Conservation (phyloP, 2,329 filamentous ascomycete species). For the Fusarium agapanthi region DNA sequence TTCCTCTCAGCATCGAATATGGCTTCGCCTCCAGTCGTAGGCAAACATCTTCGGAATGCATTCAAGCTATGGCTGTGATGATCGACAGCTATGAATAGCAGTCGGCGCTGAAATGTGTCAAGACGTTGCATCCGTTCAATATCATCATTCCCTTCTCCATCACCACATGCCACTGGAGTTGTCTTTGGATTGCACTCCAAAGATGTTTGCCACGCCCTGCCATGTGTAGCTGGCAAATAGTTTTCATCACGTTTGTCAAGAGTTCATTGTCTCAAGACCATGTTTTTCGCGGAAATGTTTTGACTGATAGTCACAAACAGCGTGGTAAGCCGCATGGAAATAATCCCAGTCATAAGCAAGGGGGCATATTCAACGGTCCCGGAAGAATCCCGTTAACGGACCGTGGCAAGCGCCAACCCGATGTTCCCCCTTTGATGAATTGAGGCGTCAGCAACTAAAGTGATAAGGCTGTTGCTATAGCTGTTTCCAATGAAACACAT, state of each 20-base stretch:
- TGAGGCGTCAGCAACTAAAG: not conserved
- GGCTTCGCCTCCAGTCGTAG: not conserved
- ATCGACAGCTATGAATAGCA: constrained; percentile 32
- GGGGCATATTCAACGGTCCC: constrained; percentile 26
- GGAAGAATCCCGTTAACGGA: constrained; percentile 24
- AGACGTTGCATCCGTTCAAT: constrained; percentile 16
- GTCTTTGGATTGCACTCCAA: constrained; percentile 10
- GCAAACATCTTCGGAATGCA: not conserved
- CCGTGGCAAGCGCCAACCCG: constrained; percentile 23
- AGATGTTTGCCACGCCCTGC: constrained; percentile 13
- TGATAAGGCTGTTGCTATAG: not conserved
- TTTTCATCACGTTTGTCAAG: constrained; percentile 2
- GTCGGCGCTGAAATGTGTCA: constrained; percentile 23
- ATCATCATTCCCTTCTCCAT: not conserved
- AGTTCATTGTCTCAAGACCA: constrained; percentile 29
- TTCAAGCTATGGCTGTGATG: not conserved
- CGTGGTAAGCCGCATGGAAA: constrained; percentile 29
- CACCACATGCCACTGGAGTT: constrained; percentile 24
- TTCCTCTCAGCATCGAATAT: constrained; percentile 10
- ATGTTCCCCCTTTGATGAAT: constrained; percentile 18
- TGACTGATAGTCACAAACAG: constrained; percentile 10
- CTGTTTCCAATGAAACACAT: not conserved
- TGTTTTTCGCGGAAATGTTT: constrained; percentile 19
- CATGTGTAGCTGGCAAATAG: constrained; percentile 29
- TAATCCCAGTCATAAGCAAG: constrained; percentile 26